These are phyloP conservation scores for Eleusine indica DNA, from an alignment of 176 grass and related monocot genomes.

Conservation along the genomic window DNA sequence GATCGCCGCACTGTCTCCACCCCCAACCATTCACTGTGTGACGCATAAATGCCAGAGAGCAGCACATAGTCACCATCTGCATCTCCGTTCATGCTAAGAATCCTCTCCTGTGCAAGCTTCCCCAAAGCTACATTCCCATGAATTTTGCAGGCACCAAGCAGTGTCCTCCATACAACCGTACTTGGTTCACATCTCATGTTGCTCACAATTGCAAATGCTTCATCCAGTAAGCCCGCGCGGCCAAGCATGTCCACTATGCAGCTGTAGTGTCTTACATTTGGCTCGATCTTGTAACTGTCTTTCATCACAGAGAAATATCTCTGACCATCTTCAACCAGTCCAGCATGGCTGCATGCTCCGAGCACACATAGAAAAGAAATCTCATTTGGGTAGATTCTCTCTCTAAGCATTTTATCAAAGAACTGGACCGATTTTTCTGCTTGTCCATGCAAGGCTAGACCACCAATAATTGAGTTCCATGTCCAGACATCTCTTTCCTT, in stretches of 20 bases:
- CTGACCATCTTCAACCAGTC: constrained; percentile 48
- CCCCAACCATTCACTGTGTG: constrained; percentile 42
- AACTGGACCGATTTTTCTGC: constrained; percentile 18
- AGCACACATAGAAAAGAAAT: constrained; percentile 56
- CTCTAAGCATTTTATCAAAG: constrained; percentile 51
- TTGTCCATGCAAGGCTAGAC: constrained; percentile 49
- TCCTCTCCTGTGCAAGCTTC: constrained; percentile 36
- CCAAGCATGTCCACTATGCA: constrained; percentile 58
- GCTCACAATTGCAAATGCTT: constrained; percentile 43
- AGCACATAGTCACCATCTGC: constrained; percentile 53
- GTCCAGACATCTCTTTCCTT: constrained; percentile 47
- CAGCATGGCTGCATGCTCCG: constrained; percentile 54
- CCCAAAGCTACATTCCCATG: constrained; percentile 38
- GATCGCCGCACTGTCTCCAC: constrained; percentile 46
- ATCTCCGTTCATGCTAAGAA: constrained; percentile 43
- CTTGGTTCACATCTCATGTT: constrained; percentile 44
- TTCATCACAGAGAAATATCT: constrained; percentile 46
- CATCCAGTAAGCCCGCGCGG: constrained; percentile 41
- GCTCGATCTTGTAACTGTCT: constrained; percentile 26
- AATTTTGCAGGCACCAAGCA: constrained; percentile 58
- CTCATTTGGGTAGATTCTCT: constrained; percentile 32
- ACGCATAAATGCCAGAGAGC: constrained; percentile 55
- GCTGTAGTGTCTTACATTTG: constrained; percentile 51
- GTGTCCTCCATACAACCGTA: constrained; percentile 52
- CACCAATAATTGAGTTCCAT: constrained; percentile 57